Evolutionary conservation across 2,329 filamentous ascomycete genomes (phyloP).

Genomic region (Calonectria henricotiae): DNA sequence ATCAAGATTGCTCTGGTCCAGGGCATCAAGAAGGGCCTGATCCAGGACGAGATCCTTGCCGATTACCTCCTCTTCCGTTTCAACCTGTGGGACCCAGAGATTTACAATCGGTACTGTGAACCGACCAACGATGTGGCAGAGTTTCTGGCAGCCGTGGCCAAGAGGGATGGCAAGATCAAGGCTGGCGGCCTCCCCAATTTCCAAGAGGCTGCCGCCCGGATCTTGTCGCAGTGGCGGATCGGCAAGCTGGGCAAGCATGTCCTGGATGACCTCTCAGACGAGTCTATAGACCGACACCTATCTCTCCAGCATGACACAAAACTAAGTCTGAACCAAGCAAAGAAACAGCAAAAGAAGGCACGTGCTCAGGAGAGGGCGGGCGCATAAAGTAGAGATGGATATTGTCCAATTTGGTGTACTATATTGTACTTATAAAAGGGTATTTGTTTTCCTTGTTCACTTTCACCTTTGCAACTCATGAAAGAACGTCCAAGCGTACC

Average conservation of each 20-base stretch:
- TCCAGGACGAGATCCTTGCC: conserved; percentile 83
- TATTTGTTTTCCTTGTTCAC: conserved; percentile 41
- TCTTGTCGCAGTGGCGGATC: conserved; percentile 86
- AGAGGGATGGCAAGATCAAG: conserved; percentile 81
- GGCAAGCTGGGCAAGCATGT: conserved; percentile 84
- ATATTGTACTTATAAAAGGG: conserved; percentile 40
- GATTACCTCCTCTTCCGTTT: conserved; percentile 93
- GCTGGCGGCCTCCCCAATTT: conserved; percentile 81
- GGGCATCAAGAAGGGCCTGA: conserved; percentile 90
- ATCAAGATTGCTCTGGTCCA: conserved; percentile 94
- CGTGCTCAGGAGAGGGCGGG: conserved; percentile 64
- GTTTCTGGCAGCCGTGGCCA: conserved; percentile 81
- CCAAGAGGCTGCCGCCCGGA: conserved; percentile 83
- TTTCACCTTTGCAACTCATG: conserved; percentile 40
- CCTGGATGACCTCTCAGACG: conserved; percentile 81
- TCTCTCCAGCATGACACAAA: conserved; percentile 64
- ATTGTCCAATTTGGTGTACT: conserved; percentile 32
- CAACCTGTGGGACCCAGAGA: conserved; percentile 76
- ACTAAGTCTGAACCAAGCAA: conserved; percentile 79
- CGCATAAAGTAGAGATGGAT: conserved; percentile 36
- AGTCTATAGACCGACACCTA: conserved; percentile 69
- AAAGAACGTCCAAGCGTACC: conserved; percentile 19
- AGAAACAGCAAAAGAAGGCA: conserved; percentile 76
- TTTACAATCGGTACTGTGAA: conserved; percentile 75
- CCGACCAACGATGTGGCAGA: conserved; percentile 90